phyloP scores from a whole-genome alignment of 2,329 filamentous ascomycete genomes.

The Talaromyces sp. region DNA sequence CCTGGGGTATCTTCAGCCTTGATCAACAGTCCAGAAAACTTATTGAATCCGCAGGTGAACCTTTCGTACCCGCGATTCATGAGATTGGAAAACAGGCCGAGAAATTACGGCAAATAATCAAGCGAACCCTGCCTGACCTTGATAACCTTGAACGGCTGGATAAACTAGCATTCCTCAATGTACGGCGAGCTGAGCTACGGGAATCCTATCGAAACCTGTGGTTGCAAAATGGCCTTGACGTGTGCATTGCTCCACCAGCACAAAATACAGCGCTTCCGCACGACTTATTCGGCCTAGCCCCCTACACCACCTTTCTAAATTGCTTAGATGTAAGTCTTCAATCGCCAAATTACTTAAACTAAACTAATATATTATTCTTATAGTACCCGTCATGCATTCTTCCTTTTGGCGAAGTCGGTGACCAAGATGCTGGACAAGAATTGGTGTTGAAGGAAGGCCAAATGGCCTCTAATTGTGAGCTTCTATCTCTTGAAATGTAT shows the following conservation, averaged over 20 bases:
- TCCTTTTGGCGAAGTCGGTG: conserved; percentile 36
- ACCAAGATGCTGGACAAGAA: conserved; percentile 11
- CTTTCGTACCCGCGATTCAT: conserved; percentile 23
- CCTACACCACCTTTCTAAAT: conserved; percentile 54
- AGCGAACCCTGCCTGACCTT: conserved; percentile 8
- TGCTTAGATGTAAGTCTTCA: conserved; percentile 49
- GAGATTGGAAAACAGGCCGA: conserved; percentile 13
- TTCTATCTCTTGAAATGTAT: neutral
- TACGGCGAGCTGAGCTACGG: conserved; percentile 36
- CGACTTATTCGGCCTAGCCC: conserved; percentile 40
- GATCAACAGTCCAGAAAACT: conserved; percentile 16
- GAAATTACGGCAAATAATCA: conserved; percentile 3
- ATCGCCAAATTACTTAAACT: too few species aligned
- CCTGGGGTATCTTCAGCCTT: conserved; percentile 27
- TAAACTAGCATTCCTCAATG: conserved; percentile 21
- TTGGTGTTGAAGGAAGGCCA: conserved; percentile 17
- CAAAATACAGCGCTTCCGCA: conserved; percentile 55
- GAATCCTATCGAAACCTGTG: conserved; percentile 47
- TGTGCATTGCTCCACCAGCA: conserved; percentile 51
- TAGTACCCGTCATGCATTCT: conserved; percentile 55
- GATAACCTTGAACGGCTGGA: conserved; percentile 17
- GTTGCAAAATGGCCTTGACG: conserved; percentile 51
- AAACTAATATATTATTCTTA: neutral
- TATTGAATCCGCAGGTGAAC: conserved; percentile 29
- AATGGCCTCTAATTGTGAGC: conserved; percentile 26